These are phyloP conservation scores for Stephanodiscus triporus DNA, from an alignment of 108 stramenopile genomes.

Conservation along the genomic window DNA sequence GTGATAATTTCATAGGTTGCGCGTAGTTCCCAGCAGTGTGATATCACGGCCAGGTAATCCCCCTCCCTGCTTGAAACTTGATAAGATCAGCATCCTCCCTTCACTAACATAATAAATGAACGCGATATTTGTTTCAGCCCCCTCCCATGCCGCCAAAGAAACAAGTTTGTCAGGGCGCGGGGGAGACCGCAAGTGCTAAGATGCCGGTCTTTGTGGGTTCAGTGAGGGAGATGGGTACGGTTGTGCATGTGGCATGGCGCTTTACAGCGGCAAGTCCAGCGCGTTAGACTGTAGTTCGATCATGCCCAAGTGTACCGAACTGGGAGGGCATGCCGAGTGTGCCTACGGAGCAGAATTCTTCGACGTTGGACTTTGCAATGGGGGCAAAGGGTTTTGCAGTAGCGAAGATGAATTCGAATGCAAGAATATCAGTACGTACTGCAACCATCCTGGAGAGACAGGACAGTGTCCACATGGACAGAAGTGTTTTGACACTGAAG, in stretches of 20 bases:
- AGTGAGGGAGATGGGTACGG: not conserved
- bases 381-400: not conserved
- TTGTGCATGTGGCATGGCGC: not conserved
- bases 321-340: conserved; percentile 4
- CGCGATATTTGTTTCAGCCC: no score
- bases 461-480: not conserved
- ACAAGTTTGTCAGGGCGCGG: no score
- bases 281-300: conserved; percentile 11
- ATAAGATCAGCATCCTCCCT: no score
- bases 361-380: not conserved
- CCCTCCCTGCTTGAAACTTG: no score
- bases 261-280: not conserved
- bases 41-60: no score
- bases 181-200: not conserved
- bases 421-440: not conserved
- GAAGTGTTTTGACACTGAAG: not conserved
- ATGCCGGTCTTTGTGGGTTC: conserved; percentile 6
- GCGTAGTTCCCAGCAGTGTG: no score
- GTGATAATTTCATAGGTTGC: no score
- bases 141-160: no score
- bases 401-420: conserved; percentile 1
- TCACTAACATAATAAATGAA: no score
- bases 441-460: not conserved
- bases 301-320: conserved; percentile 8
- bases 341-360: conserved; percentile 2